Percentiles rank a stretch among this genome's conserved stretches.
Evolutionary conservation across 2,329 filamentous ascomycete species (phyloP).

Genomic region (Xylaria sp.): DNA sequence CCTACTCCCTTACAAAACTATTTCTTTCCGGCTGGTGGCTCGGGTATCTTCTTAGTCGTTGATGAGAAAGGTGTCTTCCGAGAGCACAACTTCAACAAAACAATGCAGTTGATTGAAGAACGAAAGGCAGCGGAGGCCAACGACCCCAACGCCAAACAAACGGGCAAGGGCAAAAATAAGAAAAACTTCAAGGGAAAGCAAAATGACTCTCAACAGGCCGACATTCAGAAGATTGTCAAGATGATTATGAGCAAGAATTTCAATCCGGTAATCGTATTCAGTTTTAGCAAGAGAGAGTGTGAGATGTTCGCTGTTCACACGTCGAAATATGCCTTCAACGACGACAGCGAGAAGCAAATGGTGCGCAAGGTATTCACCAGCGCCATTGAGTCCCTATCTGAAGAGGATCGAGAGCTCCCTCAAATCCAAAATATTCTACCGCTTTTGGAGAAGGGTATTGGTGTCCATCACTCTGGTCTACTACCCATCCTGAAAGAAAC

Average conservation of each 20-base stretch:
- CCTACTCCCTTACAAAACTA: conserved; percentile 97
- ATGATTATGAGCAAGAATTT: conserved; percentile 99
- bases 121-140: conserved; percentile 84
- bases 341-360: conserved; percentile 93
- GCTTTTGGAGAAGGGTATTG: conserved; percentile 87
- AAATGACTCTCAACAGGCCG: conserved; percentile 70
- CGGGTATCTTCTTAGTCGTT: conserved; percentile 91
- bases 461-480: conserved; percentile 94
- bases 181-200: conserved; percentile 85
- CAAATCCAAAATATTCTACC: conserved; percentile 93
- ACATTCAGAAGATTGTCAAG: conserved; percentile 96
- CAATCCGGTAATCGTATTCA: conserved; percentile 99
- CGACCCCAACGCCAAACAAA: conserved; percentile 78
- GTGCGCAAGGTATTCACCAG: conserved; percentile 93
- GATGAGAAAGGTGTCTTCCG: conserved; percentile 97
- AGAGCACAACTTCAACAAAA: conserved; percentile 96
- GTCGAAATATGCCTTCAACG: conserved; percentile 89
- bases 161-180: conserved; percentile 90
- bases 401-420: conserved; percentile 85
- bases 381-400: conserved; percentile 89
- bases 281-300: conserved; percentile 97
- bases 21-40: conserved; percentile 91
- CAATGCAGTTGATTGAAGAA: conserved; percentile 87
- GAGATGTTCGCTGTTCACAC: conserved; percentile 89
- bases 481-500: conserved; percentile 97